A percentile compares a stretch with the other conserved stretches of the same genome.
Conservation (phyloP, 306 rosid species). For the Begonia peltatifolia region DNA sequence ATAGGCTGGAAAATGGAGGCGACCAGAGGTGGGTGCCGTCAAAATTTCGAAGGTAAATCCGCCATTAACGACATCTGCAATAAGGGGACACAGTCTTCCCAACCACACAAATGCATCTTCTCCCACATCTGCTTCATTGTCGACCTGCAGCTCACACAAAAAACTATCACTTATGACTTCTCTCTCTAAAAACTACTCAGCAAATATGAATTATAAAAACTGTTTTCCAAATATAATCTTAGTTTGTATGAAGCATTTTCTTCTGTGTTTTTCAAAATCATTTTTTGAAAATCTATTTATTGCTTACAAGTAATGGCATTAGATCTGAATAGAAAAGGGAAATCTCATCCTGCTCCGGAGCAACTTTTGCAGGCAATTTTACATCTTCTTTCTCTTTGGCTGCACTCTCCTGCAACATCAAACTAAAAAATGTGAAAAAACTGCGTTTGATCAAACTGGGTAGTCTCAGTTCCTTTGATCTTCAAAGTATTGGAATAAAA, state of each 20-base stretch:
- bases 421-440: neutral
- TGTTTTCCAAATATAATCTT: neutral
- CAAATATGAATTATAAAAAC: no score
- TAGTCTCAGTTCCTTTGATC: no score
- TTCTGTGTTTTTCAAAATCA: no score
- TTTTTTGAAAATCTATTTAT: neutral
- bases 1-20: constrained; percentile 75
- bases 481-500: neutral
- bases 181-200: neutral
- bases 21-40: constrained; percentile 55
- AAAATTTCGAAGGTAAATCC: constrained; percentile 74
- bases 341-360: constrained; percentile 51
- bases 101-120: constrained; percentile 94
- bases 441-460: no score
- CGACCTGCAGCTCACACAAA: constrained; percentile 23
- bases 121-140: constrained; percentile 46
- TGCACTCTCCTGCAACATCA: constrained; percentile 33
- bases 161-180: neutral
- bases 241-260: no score
- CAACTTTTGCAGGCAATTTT: constrained; percentile 10
- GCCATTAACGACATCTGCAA: constrained; percentile 57
- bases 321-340: constrained; percentile 82
- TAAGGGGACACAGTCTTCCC: constrained; percentile 54
- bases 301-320: constrained; percentile 85
- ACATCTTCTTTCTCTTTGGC: constrained; percentile 73